phyloP scores from a whole-genome alignment of 345 rosid genomes.

The Salix koriyanagi region DNA sequence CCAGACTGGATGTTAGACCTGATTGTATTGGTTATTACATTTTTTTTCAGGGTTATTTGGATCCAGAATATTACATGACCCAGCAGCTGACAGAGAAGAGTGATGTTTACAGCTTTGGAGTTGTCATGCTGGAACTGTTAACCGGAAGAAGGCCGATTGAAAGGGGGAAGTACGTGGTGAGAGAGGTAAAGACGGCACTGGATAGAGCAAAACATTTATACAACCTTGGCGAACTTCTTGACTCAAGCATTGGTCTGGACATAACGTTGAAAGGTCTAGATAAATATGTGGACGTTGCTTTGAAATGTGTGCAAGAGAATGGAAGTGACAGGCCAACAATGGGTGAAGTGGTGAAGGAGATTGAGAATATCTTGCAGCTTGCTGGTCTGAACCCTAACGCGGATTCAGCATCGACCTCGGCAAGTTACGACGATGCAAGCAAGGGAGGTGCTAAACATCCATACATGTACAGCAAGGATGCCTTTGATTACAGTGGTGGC shows the following conservation, averaged over 20 bases:
- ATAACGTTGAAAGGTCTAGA: constrained; percentile 29
- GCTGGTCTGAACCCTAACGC: constrained; percentile 30
- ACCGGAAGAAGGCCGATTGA: constrained; percentile 74
- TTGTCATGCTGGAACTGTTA: constrained; percentile 69
- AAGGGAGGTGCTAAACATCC: constrained; percentile 23
- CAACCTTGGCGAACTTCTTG: constrained; percentile 61
- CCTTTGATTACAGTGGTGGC: constrained; percentile 21
- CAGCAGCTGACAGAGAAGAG: constrained; percentile 87
- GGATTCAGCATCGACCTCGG: constrained; percentile 22
- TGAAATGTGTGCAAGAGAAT: constrained; percentile 21
- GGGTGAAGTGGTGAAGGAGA: constrained; percentile 32
- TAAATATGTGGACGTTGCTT: constrained; percentile 22
- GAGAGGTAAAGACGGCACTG: constrained; percentile 61
- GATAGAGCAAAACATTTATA: constrained; percentile 50
- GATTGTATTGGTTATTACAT: neutral
- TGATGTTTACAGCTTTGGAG: constrained; percentile 92
- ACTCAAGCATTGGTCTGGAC: constrained; percentile 47
- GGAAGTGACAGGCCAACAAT: constrained; percentile 27
- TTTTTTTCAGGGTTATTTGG: constrained; percentile 66
- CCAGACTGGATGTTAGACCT: neutral
- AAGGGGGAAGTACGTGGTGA: constrained; percentile 74
- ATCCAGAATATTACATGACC: constrained; percentile 95
- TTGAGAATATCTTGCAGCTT: constrained; percentile 27
- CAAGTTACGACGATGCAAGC: constrained; percentile 9
- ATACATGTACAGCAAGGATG: neutral